Evolutionary conservation across 371 early-diverging fungal genomes (phyloP).

Genomic region (Umbelopsis sp.): DNA sequence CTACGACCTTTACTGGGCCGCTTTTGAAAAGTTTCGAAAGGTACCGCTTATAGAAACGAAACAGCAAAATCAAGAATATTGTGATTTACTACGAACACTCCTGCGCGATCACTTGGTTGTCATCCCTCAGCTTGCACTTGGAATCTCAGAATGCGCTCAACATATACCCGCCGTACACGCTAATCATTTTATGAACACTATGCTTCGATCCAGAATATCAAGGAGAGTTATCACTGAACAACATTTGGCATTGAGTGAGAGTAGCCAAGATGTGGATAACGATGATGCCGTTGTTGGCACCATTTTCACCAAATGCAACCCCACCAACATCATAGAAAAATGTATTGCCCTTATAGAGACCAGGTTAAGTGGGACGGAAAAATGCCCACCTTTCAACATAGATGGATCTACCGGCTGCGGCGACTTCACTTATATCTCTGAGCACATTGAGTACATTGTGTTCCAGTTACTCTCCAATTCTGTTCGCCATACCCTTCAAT

Average conservation of each 20-base stretch:
- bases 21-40: slow-evolving; percentile 79
- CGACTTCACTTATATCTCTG: slow-evolving; percentile 81
- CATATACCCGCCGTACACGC: slow-evolving; percentile 61
- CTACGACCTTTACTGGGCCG: slow-evolving; percentile 89
- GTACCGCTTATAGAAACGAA: slow-evolving; percentile 69
- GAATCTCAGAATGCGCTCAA: slow-evolving; percentile 78
- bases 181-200: slow-evolving; percentile 80
- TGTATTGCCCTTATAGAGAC: slow-evolving; percentile 55
- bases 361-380: slow-evolving; percentile 23
- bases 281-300: slow-evolving; percentile 42
- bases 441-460: slow-evolving; percentile 85
- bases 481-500: slow-evolving; percentile 56
- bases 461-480: slow-evolving; percentile 83
- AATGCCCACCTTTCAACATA: slow-evolving; percentile 46
- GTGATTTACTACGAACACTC: slow-evolving; percentile 68
- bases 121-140: slow-evolving; percentile 86
- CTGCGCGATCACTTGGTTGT: slow-evolving; percentile 81
- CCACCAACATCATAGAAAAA: slow-evolving; percentile 59
- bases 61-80: slow-evolving; percentile 78
- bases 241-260: slow-evolving; percentile 70
- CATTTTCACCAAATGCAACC: slow-evolving; percentile 63
- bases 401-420: slow-evolving; percentile 61
- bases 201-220: slow-evolving; percentile 80
- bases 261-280: slow-evolving; percentile 23
- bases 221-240: slow-evolving; percentile 85